Evolutionary conservation across 2,329 filamentous ascomycete species (phyloP), one percentile per base, ranked within the genome.

Genomic region (Neospermospora avenae): DNA sequence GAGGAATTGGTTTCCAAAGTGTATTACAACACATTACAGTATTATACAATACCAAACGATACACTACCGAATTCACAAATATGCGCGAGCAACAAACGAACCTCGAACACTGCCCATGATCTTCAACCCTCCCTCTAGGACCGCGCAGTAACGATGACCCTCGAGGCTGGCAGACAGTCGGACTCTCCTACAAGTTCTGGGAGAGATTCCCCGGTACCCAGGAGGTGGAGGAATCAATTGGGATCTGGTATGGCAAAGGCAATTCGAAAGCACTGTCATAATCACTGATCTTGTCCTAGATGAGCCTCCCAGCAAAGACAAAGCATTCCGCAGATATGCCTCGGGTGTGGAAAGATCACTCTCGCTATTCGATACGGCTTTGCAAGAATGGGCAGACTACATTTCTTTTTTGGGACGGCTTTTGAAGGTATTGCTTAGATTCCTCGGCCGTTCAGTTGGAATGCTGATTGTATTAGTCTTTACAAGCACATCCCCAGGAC

Each of bases 331-430:
- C 67, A 89, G 93, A 74, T 99, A 98, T 84, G 91, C 92, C 46
- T 85, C 88, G 52, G 89, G 86, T 60, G 87, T 99, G 66, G 93
- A 98, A 71, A 86, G 92, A 74, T 90, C 92, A 35, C 82, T 99
- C 63, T 84, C 89, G 48, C 81, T 96, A 35, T 99, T 97, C 78
- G 95, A 99, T 73, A 93, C 91, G 16, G 87, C 91, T 31, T 81
- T 97, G 68, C 92, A 98, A 76, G 95, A 99, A 85, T 99, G 95
- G 95, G 95, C 96, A 52, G 95, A 99, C 77, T 99, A 99, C 73
- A 99, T 99, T 71, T 96, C 93, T 18, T 99, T 98, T 74, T 78
- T 99, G 58, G 96, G 90, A 72, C 86, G 91, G 63, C 81, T 99
- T 52, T 80, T 96, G 63, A 98, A 97, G 85, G 91, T 93, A 74